phyloP scores from a whole-genome alignment of 2,329 filamentous ascomycete genomes.

The Fusarium sterilihyphosum region DNA sequence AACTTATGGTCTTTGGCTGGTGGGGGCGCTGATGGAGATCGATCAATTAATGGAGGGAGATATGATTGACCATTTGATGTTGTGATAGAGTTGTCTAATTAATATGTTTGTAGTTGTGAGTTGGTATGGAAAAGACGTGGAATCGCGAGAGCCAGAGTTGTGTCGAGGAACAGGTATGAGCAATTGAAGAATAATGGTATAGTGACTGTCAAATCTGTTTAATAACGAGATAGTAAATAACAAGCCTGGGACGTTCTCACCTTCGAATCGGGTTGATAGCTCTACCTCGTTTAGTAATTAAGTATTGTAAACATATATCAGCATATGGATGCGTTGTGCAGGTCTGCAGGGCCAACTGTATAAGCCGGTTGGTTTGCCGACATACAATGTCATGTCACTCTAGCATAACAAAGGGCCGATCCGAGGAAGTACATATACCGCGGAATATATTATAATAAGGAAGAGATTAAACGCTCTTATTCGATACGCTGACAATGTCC shows the following conservation, averaged over 20 bases:
- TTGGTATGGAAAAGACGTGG: background rate
- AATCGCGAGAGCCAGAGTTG: background rate
- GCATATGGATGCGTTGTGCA: background rate
- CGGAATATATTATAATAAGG: background rate
- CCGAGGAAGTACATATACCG: conserved; percentile 12
- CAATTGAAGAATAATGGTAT: background rate
- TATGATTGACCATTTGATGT: background rate
- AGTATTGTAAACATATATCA: conserved; percentile 9
- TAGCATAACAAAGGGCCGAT: conserved; percentile 12
- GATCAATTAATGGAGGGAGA: background rate
- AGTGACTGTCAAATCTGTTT: background rate
- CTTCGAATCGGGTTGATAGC: background rate
- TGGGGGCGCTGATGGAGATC: conserved; percentile 8
- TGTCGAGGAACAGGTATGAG: background rate
- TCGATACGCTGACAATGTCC: background rate
- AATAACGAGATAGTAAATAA: background rate
- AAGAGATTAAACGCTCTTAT: background rate
- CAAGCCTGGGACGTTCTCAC: background rate
- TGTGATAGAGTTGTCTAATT: background rate
- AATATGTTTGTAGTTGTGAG: background rate
- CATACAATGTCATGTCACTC: conserved; percentile 4
- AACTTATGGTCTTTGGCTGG: background rate
- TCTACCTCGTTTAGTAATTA: conserved; percentile 13
- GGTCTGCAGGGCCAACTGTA: background rate
- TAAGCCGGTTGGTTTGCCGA: conserved; percentile 7